These are phyloP conservation scores for Hansenula lynferdii DNA, from an alignment of 1,139 yeast genomes.

Conservation along the genomic window DNA sequence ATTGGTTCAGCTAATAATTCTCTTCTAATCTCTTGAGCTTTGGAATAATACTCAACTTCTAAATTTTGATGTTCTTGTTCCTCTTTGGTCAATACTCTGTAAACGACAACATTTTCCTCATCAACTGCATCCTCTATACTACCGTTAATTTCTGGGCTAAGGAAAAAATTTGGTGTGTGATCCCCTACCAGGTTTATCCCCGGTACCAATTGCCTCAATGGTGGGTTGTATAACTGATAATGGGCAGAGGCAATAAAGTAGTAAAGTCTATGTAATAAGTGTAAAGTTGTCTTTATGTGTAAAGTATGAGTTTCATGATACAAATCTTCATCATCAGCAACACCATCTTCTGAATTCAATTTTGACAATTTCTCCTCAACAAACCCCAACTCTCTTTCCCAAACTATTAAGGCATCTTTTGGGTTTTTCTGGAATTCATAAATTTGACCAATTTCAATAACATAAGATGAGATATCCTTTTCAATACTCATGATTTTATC, in stretches of 20 bases:
- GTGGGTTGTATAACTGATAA: slow-evolving; percentile 30
- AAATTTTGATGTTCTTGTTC: slow-evolving; percentile 24
- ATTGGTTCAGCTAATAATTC: slow-evolving; percentile 45
- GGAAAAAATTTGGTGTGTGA: too few relatives aligned
- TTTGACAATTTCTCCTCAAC: slow-evolving; percentile 15
- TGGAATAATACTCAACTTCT: slow-evolving; percentile 47
- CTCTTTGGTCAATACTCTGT: slow-evolving; percentile 15
- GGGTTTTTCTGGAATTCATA: slow-evolving; percentile 52
- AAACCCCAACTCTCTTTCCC: slow-evolving; percentile 33
- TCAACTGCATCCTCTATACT: too few relatives aligned
- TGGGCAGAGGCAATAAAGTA: slow-evolving; percentile 81
- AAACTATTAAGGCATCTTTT: slow-evolving; percentile 38
- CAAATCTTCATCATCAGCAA: slow-evolving; percentile 8
- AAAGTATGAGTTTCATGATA: not conserved
- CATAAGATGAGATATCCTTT: slow-evolving; percentile 38
- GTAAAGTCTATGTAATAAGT: slow-evolving; percentile 66
- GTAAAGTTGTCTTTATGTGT: slow-evolving; percentile 26
- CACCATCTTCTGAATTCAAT: slow-evolving; percentile 20
- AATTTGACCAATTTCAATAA: slow-evolving; percentile 57
- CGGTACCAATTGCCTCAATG: slow-evolving; percentile 9
- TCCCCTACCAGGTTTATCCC: too few relatives aligned
- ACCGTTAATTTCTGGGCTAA: too few relatives aligned
- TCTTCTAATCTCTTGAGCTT: slow-evolving; percentile 60
- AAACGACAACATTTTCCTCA: slow-evolving; percentile 7
- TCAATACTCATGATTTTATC: slow-evolving; percentile 46